Conservation (phyloP, 306 rosid species). For the Psophocarpus tetragonolobus region DNA sequence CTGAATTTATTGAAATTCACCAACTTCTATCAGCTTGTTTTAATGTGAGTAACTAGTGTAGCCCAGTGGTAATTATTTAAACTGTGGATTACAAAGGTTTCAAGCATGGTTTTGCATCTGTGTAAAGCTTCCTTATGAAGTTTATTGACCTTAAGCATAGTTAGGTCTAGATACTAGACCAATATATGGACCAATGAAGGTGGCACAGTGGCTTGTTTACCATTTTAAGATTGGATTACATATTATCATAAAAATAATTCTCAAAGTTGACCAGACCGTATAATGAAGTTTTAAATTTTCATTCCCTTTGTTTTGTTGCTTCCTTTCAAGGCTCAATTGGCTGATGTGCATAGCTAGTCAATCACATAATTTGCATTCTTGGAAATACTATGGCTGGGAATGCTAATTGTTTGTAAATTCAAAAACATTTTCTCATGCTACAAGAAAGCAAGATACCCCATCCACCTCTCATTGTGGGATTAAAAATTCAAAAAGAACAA, state of each 20-base stretch:
- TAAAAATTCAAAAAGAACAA: not conserved
- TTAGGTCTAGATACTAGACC: constrained; percentile 6
- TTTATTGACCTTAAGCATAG: not conserved
- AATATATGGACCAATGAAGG: not conserved
- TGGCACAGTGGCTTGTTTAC: not conserved
- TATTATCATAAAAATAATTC: not conserved
- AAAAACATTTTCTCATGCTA: not conserved
- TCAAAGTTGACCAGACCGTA: not conserved
- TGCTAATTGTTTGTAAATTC: not conserved
- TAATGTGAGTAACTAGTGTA: not conserved
- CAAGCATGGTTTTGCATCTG: not conserved
- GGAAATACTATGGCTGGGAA: not conserved
- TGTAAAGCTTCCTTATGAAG: not conserved
- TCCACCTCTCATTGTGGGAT: not conserved
- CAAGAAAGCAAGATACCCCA: not conserved
- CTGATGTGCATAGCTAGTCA: not conserved
- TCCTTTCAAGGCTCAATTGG: not conserved
- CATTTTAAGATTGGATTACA: not conserved
- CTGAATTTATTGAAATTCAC: not conserved
- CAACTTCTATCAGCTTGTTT: not conserved
- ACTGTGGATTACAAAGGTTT: not conserved
- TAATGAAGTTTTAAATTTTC: not conserved
- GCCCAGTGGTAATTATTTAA: not conserved
- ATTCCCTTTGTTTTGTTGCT: not conserved
- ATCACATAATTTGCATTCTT: not conserved